phyloP scores from a whole-genome alignment of 257 asterid species.

The Haberlea rhodopensis region DNA sequence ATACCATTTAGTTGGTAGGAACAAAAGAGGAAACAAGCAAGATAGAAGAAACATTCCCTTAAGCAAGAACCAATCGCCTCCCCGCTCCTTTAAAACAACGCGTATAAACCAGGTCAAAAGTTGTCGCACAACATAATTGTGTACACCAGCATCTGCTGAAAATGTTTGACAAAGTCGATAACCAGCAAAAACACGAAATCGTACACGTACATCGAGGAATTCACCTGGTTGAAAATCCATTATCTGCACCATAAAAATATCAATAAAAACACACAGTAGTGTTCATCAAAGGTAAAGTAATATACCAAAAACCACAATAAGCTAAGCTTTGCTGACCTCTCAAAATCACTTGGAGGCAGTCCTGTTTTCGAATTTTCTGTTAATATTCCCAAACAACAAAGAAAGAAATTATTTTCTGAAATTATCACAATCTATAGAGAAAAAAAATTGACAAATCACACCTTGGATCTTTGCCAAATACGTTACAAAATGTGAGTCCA shows the following conservation, averaged over 20 bases:
- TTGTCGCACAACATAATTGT: no score
- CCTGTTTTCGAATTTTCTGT: slow-evolving; percentile 78
- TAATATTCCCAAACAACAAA: neutral
- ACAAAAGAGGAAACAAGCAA: no score
- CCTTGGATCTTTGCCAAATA: slow-evolving; percentile 99
- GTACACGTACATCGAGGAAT: slow-evolving; percentile 83
- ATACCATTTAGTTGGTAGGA: no score
- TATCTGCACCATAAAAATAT: slow-evolving; percentile 41
- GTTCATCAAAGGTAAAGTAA: slow-evolving; percentile 9
- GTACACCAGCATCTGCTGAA: no score
- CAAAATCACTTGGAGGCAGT: slow-evolving; percentile 69
- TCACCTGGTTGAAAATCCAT: slow-evolving; percentile 99
- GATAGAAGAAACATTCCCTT: no score
- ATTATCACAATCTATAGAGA: slow-evolving; percentile 1
- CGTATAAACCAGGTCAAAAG: no score
- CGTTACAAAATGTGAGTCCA: no score
- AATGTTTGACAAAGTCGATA: no score
- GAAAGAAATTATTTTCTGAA: neutral
- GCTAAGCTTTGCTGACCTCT: slow-evolving; percentile 50
- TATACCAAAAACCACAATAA: neutral
- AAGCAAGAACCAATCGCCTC: no score
- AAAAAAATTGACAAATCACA: slow-evolving; percentile 24
- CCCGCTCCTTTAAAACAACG: no score
- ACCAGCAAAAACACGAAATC: no score
- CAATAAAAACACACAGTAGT: neutral